A percentile compares a stretch with the other conserved stretches of the same genome.
Conservation (phyloP, 192 early-diverging fungal species). For the Spizellomyces sp. region DNA sequence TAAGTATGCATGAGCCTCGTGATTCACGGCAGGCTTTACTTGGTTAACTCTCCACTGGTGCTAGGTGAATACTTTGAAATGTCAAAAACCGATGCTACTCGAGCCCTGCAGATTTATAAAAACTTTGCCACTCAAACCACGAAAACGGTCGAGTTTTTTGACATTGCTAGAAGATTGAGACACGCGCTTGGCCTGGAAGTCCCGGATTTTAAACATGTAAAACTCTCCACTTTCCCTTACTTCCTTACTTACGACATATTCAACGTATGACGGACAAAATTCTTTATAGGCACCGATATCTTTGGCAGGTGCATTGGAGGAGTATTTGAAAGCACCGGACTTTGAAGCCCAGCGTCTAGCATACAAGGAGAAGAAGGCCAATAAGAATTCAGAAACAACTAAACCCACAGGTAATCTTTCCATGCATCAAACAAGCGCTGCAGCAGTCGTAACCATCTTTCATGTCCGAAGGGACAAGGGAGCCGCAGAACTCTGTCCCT, state of each 20-base stretch:
- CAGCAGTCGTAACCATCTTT: not conserved
- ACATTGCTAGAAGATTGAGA: constrained; percentile 63
- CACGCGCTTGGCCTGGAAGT: constrained; percentile 62
- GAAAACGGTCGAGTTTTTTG: constrained; percentile 68
- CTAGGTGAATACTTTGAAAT: constrained; percentile 69
- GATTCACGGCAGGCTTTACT: not conserved
- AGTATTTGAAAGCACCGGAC: constrained; percentile 68
- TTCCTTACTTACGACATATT: not conserved
- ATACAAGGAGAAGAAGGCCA: constrained; percentile 48
- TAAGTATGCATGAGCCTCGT: constrained; percentile 48
- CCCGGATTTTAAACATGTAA: constrained; percentile 75
- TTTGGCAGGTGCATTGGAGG: constrained; percentile 65
- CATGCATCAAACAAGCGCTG: not conserved
- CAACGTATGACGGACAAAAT: not conserved
- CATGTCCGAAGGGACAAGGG: not conserved
- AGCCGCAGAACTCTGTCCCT: not conserved
- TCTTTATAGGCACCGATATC: constrained; percentile 63
- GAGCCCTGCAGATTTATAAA: constrained; percentile 75
- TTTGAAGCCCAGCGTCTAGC: constrained; percentile 64
- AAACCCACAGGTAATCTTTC: not conserved
- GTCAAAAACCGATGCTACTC: constrained; percentile 62
- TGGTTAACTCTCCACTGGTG: not conserved
- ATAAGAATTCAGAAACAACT: constrained; percentile 13
- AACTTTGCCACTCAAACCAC: constrained; percentile 73
- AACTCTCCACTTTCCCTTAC: not conserved